Conservation (phyloP, 371 early-diverging fungal species). For the Rhizopus stolonifer region DNA sequence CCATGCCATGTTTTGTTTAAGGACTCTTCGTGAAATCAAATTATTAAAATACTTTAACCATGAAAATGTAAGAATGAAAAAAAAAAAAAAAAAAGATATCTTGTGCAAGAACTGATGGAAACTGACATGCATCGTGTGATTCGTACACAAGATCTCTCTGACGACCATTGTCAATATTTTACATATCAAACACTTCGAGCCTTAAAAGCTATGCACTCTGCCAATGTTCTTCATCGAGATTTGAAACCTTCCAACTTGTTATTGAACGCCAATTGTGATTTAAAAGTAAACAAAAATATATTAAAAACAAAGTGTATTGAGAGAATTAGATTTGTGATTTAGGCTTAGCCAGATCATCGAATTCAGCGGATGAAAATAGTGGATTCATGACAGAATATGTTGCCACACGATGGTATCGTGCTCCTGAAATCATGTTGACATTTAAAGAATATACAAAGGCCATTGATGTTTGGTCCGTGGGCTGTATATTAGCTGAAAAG, state of each 20-base stretch:
- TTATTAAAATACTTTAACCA: constrained; percentile 87
- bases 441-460: constrained; percentile 94
- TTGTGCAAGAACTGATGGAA: constrained; percentile 93
- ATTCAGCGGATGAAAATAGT: constrained; percentile 83
- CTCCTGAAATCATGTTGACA: constrained; percentile 98
- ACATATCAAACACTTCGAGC: constrained; percentile 96
- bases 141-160: constrained; percentile 95
- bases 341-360: constrained; percentile 92
- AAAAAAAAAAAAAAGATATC: constrained; percentile 38
- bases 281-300: constrained; percentile 59
- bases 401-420: constrained; percentile 98
- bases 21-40: constrained; percentile 89
- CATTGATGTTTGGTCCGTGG: constrained; percentile 98
- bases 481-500: constrained; percentile 97
- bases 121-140: constrained; percentile 98
- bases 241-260: constrained; percentile 96
- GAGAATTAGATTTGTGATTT: constrained; percentile 85
- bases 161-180: constrained; percentile 98
- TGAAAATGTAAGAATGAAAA: constrained; percentile 62
- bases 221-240: constrained; percentile 97
- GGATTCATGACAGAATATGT: constrained; percentile 98
- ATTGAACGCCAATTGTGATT: constrained; percentile 96
- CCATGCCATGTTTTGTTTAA: constrained; percentile 84
- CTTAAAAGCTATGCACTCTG: constrained; percentile 97
- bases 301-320: too few relatives aligned